These are phyloP conservation scores for Rubia tinctorum DNA, from an alignment of 305 asterid species.

Conservation along the genomic window DNA sequence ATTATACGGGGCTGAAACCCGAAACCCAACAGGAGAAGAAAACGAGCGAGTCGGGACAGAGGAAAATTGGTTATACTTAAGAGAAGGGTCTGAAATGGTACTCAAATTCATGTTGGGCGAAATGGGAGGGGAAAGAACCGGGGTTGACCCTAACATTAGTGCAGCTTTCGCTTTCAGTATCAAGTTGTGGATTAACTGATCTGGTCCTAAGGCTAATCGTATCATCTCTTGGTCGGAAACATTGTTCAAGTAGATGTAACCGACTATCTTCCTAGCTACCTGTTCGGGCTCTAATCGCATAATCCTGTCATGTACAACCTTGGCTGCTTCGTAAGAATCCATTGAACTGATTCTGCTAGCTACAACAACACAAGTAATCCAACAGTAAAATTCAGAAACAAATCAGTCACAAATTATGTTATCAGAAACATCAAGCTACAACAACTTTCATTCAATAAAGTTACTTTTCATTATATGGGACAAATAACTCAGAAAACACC, in stretches of 20 bases:
- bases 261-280: conserved; percentile 60
- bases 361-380: conserved; percentile 27
- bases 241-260: conserved; percentile 53
- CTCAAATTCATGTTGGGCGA: conserved; percentile 49
- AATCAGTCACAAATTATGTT: no score
- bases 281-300: conserved; percentile 53
- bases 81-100: conserved; percentile 34
- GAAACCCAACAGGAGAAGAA: conserved; percentile 29
- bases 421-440: no score
- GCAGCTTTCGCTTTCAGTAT: conserved; percentile 44
- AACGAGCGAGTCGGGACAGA: conserved; percentile 32
- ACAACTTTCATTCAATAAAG: no score
- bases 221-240: conserved; percentile 72
- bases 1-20: conserved; percentile 29
- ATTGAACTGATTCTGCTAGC: conserved; percentile 15
- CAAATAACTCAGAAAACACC: neutral
- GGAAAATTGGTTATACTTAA: conserved; percentile 34
- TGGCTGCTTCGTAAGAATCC: conserved; percentile 28
- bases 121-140: conserved; percentile 45
- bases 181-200: conserved; percentile 45
- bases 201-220: conserved; percentile 79
- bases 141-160: conserved; percentile 29
- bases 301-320: conserved; percentile 41
- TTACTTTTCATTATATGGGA: neutral
- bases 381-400: neutral